Base-by-base conservation (phyloP, 2,329 filamentous ascomycete genomes). In the Geosmithia putterillii region DNA sequence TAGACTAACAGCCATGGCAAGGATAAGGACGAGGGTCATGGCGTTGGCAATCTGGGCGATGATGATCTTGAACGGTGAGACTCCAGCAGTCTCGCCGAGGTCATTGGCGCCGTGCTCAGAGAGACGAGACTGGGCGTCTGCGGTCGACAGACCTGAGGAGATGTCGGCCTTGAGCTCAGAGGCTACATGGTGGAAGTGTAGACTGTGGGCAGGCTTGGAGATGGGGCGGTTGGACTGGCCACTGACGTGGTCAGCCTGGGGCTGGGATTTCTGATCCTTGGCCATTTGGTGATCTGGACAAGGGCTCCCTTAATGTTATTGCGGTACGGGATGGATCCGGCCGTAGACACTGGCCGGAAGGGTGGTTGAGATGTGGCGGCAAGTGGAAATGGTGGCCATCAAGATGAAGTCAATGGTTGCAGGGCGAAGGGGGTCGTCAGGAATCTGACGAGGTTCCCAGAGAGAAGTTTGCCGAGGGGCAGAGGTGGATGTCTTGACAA, bases 151-250 rank as follows among this genome's bases (percentile, higher is more conserved):
- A 21, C 78, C 79, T 50, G 71, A 66, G 2, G 72, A 64, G 7
- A 66, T 50, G 53, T 77, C 63, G 46, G 71, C 69, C 14, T 63
- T 55, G 19, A 80, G 63, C 53, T 81, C 72, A n/a, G 67, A 57
- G 32, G 71, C 63, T 28, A 77, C 67, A 39, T 67, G 55, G 17
- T 67, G 56, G 51, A 65, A 64, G 15, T 67, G 56, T 40, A 86
- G 64, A 40, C 74, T 65, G 55, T 86, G 81, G 9, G 81, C 77
- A 10, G 79, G 80, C 34, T 66, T 63, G 10, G 75, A 73, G 35
- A 86, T 61, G 23, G 72, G 73, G 42, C 56, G 56, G 49, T 68
- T 69, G 45, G 63, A 58, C 53, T 69, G 65, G 44, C 65, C 65
- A 17, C 47, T 49, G 46, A 50, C 48, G 44, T 63, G 61, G 44